phyloP scores from a whole-genome alignment of 306 rosid species.

The Ochetophila trinervis region DNA sequence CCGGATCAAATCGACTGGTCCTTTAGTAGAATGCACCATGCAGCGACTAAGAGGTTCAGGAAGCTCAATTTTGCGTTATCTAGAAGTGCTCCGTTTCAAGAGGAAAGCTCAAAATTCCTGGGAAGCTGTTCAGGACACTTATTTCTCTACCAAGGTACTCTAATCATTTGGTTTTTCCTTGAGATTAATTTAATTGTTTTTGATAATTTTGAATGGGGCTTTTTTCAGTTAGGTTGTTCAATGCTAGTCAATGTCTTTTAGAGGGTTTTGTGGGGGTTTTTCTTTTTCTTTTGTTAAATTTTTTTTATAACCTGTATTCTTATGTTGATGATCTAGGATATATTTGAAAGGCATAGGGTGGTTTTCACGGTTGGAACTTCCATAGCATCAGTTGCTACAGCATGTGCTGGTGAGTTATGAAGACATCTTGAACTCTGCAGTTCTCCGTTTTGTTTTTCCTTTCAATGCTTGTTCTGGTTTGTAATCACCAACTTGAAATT shows the following conservation, averaged over 20 bases:
- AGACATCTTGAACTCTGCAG: background rate
- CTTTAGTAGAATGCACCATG: slow-evolving; percentile 41
- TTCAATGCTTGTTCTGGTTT: background rate
- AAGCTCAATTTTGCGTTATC: slow-evolving; percentile 28
- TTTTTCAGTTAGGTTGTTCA: background rate
- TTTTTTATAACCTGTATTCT: background rate
- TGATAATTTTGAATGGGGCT: background rate
- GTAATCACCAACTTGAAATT: background rate
- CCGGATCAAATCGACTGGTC: background rate
- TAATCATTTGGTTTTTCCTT: background rate
- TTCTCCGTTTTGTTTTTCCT: background rate
- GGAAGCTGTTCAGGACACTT: slow-evolving; percentile 77
- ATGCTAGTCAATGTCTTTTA: background rate
- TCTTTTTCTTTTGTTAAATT: background rate
- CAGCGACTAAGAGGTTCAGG: slow-evolving; percentile 55
- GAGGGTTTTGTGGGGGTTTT: background rate
- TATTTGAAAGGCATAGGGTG: slow-evolving; percentile 76
- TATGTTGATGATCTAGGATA: slow-evolving; percentile 42
- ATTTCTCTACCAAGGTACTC: slow-evolving; percentile 61
- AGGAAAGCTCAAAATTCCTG: slow-evolving; percentile 64
- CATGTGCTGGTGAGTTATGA: slow-evolving; percentile 62
- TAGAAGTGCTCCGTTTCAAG: slow-evolving; percentile 41
- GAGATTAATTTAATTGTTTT: background rate
- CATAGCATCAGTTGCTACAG: slow-evolving; percentile 82
- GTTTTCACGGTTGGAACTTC: slow-evolving; percentile 91